Evolutionary conservation across 306 rosid species (phyloP).

Genomic region (Vigna trinervia): DNA sequence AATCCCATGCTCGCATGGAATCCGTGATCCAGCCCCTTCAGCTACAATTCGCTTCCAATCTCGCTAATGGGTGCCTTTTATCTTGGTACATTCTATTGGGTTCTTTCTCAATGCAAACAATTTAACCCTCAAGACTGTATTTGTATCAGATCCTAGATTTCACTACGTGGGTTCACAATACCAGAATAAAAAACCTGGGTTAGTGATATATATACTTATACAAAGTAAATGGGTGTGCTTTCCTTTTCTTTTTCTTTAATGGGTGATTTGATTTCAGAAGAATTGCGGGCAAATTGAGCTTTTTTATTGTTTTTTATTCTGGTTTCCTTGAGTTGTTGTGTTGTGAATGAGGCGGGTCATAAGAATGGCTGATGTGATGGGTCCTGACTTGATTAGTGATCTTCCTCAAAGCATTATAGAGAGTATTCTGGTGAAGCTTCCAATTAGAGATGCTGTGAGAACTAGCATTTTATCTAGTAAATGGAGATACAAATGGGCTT

Average conservation of each 20-base stretch:
- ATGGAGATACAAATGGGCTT: conserved; percentile 89
- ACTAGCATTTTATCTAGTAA: conserved; percentile 78
- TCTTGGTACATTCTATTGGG: background rate
- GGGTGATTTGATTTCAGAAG: conserved; percentile 19
- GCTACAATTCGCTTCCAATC: background rate
- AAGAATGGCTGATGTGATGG: conserved; percentile 63
- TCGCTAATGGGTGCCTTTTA: background rate
- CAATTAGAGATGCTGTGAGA: conserved; percentile 80
- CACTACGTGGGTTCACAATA: background rate
- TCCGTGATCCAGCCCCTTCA: background rate
- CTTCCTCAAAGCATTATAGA: conserved; percentile 89
- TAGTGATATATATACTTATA: background rate
- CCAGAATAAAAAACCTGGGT: background rate
- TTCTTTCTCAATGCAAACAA: background rate
- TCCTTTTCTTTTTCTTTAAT: background rate
- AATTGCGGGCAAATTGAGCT: background rate
- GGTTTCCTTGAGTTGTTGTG: background rate
- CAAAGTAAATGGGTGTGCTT: background rate
- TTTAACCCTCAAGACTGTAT: background rate
- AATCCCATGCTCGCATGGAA: background rate
- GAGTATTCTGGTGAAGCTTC: conserved; percentile 66
- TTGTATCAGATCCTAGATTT: conserved; percentile 19
- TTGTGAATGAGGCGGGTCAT: conserved; percentile 30
- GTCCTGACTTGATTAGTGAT: conserved; percentile 72
- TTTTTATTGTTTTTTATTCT: background rate